Base-by-base conservation (phyloP, 2,329 filamentous ascomycete genomes). In the Ophiostoma himal-ulmi region DNA sequence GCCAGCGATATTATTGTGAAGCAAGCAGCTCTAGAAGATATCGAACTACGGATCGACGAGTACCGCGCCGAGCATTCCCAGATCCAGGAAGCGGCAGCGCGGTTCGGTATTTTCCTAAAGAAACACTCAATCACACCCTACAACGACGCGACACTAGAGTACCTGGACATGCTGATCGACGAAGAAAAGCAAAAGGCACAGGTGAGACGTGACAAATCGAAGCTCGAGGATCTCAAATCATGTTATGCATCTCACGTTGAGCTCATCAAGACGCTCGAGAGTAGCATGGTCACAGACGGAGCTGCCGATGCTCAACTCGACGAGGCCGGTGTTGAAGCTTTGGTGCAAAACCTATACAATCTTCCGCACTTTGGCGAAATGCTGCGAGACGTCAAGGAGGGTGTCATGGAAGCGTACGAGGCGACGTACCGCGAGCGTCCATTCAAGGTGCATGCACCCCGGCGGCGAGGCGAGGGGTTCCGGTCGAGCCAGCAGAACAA, bases 61-160 rank as follows among this genome's bases (percentile, higher is more conserved):
- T 60, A 60, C 22, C 54, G 54, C 10, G 20, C 2, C 3, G 54
- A 60, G 54, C 76, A 78, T 20, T 67, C 71, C 10, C 60, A 75
- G 34, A 76, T 82, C 20, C 77, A 78, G 68, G 69, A 78, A 20
- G 78, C 80, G 0, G 76, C 79, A 1, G 77, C 76, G 1, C 74
- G 77, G 17, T 82, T 82, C 64, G 76, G 78, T 20, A 66, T 80
- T 26, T 82, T 79, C 70, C 70, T 82, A n/a, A 78, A 77, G 71
- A 75, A 77, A 36, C 73, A 81, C 69, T 77, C 77, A 22, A 80
- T 82, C 68, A 76, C 76, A 1, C 74, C 78, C 0, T 80, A 80
- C 76, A 82, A 82, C 66, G 80, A 82, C 71, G 78, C 78, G 0
- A 80, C 77, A 14, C 68, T 80, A 4, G 79, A 75, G 14, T 81